These are phyloP conservation scores for Parsonsia alboflavescens DNA, from an alignment of 257 asterid genomes.

Conservation along the genomic window DNA sequence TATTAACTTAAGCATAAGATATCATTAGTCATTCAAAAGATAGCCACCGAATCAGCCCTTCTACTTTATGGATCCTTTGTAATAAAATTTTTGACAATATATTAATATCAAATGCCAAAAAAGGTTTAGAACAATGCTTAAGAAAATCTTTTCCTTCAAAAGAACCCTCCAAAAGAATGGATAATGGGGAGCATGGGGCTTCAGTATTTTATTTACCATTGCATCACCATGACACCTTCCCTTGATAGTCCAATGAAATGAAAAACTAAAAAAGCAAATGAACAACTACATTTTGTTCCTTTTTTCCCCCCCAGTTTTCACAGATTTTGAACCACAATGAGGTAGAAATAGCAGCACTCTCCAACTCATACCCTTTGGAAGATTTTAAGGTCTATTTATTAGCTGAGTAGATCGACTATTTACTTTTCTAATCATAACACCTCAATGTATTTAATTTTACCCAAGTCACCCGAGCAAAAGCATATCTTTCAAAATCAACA, in stretches of 20 bases:
- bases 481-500: background rate
- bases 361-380: background rate
- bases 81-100: conserved; percentile 1
- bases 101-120: background rate
- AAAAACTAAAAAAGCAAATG: background rate
- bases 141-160: background rate
- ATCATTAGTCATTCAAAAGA: background rate
- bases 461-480: background rate
- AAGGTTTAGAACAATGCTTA: background rate
- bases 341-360: background rate
- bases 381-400: background rate
- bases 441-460: background rate
- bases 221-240: too few species aligned
- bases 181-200: background rate
- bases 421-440: too few species aligned
- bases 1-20: background rate
- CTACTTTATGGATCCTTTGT: background rate
- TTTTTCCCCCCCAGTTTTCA: too few species aligned
- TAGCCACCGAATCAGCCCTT: background rate
- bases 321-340: too few species aligned
- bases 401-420: too few species aligned
- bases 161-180: background rate
- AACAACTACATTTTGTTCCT: too few species aligned
- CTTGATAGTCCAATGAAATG: background rate
- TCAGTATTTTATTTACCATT: too few species aligned